Base-by-base conservation (phyloP, 2,329 filamentous ascomycete species). In the Ophiostoma australiae region DNA sequence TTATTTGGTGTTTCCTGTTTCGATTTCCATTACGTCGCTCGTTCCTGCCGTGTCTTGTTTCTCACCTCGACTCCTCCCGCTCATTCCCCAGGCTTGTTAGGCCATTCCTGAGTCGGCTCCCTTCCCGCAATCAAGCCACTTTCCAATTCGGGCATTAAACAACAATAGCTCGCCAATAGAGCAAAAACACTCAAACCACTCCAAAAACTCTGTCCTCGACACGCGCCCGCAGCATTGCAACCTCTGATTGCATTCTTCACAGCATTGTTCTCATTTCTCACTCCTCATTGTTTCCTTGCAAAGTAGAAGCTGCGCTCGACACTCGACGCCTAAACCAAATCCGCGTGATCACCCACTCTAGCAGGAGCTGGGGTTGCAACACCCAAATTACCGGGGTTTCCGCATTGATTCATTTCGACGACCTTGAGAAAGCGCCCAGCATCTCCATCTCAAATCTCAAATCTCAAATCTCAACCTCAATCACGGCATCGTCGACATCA, bases 341-440 rank as follows among this genome's bases (percentile, higher is more conserved):
- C 33, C 61, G 11, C 31, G 61, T 65, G 61, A 65, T 39, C 61
- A 37, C 31, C 52, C 52, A 61, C 23, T 3, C 33, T 65, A 48
- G 44, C 20, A 17, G 44, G 52, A 27, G 52, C 52, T 58, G 58
- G 58, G 58, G 58, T 63, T 8, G 27, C 15, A 63, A 63, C 31
- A 27, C n/a, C 58, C 61, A 65, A 65, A 65, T 65, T 65, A 65
- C 61, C 61, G 61, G 33, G 61, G 61, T 35, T 65, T 23, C 61
- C 61, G 61, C 61, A 39, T 37, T 37, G 33, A 37, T 65, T 65
- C 61, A 37, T 65, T 37, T 65, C 61, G 17, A 63, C 58, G 10
- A 31, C 52, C 17, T 27, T 4, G 27, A 31, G 27, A 31, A 31
- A 31, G 27, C 27, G 3, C 3, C 1, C 27, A 31, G 27, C 3